These are phyloP conservation scores for Apiotrichum laibachii DNA, from an alignment of 1,284 basidiomycete genomes.

Conservation along the genomic window DNA sequence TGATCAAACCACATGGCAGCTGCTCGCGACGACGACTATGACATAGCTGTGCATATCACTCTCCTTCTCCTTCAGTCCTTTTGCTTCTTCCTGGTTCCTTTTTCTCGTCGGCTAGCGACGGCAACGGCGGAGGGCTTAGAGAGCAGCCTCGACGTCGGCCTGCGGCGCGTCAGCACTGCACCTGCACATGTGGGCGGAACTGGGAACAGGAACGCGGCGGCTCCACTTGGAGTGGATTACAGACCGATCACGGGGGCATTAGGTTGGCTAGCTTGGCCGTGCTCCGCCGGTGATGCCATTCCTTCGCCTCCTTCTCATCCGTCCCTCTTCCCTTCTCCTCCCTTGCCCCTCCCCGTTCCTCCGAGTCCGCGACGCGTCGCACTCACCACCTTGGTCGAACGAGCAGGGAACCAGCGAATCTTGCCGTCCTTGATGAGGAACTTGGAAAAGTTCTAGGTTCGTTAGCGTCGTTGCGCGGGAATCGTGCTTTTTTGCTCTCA, in stretches of 20 bases:
- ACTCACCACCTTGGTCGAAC: conserved; percentile 52
- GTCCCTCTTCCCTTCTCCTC: not conserved
- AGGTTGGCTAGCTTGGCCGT: no score
- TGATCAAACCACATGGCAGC: no score
- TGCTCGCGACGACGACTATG: no score
- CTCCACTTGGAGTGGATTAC: no score
- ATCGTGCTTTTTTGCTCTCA: not conserved
- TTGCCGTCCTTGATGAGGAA: conserved; percentile 56
- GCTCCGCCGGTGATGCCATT: not conserved
- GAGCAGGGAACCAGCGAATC: conserved; percentile 54
- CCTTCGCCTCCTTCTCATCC: not conserved
- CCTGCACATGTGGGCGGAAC: not conserved
- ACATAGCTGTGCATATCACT: no score
- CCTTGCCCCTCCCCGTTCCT: no score
- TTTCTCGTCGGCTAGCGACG: no score
- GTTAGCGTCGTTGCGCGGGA: conserved; percentile 29
- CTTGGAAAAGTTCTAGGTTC: conserved; percentile 52
- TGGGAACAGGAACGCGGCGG: not conserved
- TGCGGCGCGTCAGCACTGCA: conserved; percentile 13
- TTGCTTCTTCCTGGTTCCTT: not conserved
- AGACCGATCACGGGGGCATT: no score
- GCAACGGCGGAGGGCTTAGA: conserved; percentile 1
- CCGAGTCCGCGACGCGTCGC: no score
- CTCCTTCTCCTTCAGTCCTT: not conserved
- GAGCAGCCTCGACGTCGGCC: conserved; percentile 40